Conservation (phyloP, 495 filamentous ascomycete genomes). For the Lophiotrema nucula region DNA sequence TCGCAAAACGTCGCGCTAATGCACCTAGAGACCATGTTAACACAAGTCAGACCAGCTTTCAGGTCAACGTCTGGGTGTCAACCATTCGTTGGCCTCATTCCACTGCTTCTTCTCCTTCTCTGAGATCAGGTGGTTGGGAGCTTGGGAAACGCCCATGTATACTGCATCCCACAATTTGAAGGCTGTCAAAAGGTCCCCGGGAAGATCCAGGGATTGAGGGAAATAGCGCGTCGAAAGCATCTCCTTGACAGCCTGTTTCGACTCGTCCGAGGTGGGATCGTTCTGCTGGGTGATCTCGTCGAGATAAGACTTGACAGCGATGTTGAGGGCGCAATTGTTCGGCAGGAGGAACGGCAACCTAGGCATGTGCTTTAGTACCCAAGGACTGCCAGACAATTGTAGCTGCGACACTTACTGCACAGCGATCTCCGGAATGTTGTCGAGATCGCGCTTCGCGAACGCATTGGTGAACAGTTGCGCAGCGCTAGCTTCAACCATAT, state of each 20-base stretch:
- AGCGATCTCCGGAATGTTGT: conserved; percentile 68
- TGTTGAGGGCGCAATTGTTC: conserved; percentile 77
- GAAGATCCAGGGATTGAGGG: conserved; percentile 71
- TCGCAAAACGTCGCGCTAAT: no score
- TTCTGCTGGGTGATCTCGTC: conserved; percentile 68
- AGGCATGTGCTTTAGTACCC: neutral
- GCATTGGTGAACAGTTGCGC: conserved; percentile 77
- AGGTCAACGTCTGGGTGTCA: neutral
- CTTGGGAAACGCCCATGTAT: conserved; percentile 63
- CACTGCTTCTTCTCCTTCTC: conserved; percentile 27
- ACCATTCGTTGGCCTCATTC: conserved; percentile 36
- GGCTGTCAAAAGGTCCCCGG: conserved; percentile 72
- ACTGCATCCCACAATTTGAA: conserved; percentile 82
- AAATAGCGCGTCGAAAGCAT: conserved; percentile 69
- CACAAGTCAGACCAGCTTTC: no score
- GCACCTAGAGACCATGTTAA: no score
- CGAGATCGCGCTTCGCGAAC: conserved; percentile 66
- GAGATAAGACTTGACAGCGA: conserved; percentile 88
- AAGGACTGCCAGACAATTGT: no score
- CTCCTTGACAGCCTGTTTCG: conserved; percentile 57
- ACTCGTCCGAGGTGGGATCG: conserved; percentile 56
- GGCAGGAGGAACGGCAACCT: conserved; percentile 85
- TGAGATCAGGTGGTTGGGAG: conserved; percentile 41
- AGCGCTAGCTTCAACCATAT: conserved; percentile 76
- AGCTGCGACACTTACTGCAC: conserved; percentile 70